Evolutionary conservation across 768 basidiomycete genomes (phyloP).

Genomic region (Artomyces pyxidatus): DNA sequence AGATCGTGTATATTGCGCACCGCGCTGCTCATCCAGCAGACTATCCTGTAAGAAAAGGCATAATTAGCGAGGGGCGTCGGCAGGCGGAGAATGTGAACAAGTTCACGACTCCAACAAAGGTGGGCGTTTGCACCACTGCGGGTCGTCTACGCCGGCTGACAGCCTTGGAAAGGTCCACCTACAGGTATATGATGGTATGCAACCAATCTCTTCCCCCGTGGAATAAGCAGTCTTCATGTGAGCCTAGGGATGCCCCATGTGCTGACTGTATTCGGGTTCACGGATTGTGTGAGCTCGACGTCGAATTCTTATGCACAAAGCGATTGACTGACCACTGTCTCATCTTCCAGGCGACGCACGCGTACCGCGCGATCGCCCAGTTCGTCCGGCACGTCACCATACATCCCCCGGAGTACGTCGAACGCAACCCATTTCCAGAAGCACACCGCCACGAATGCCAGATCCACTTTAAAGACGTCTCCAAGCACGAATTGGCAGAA

Average conservation of each 20-base stretch:
- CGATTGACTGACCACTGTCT: too few relatives aligned
- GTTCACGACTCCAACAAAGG: constrained; percentile 46
- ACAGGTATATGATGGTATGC: constrained; percentile 64
- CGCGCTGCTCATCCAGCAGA: constrained; percentile 65
- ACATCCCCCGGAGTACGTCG: constrained; percentile 28
- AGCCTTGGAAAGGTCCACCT: constrained; percentile 56
- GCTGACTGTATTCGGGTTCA: constrained; percentile 64
- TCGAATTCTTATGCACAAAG: not conserved
- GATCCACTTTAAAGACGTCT: constrained; percentile 15
- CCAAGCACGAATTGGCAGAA: too few relatives aligned
- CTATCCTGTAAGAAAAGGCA: constrained; percentile 51
- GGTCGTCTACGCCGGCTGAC: too few relatives aligned
- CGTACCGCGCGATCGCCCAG: constrained; percentile 48
- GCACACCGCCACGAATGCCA: constrained; percentile 24
- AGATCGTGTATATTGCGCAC: constrained; percentile 71
- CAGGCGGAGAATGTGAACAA: constrained; percentile 44
- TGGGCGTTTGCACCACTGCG: constrained; percentile 18
- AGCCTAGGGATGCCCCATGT: constrained; percentile 63
- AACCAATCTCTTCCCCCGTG: not conserved
- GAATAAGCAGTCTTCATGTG: not conserved
- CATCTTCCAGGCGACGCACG: constrained; percentile 42
- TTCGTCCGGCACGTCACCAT: constrained; percentile 48
- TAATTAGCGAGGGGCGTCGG: constrained; percentile 35
- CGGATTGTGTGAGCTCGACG: constrained; percentile 36
- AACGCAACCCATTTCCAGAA: constrained; percentile 41